Evolutionary conservation across 805 yeast species (phyloP).

Genomic region (Sugiyamaella marilandica): DNA sequence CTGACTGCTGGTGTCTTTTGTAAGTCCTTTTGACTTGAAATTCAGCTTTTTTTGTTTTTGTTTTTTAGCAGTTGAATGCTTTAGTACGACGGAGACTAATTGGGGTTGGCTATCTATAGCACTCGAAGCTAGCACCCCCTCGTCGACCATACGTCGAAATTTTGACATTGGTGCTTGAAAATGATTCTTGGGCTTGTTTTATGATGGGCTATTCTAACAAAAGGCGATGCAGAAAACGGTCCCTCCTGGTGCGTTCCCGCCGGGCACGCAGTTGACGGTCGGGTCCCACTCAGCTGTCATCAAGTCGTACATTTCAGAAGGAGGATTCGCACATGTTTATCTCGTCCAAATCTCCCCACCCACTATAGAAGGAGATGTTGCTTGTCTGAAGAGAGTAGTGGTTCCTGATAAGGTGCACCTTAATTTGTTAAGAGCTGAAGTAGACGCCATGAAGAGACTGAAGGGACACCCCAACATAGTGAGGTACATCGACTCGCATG

Average conservation of each 20-base stretch:
- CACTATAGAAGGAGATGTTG: slow-evolving; percentile 48
- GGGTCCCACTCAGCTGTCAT: slow-evolving; percentile 76
- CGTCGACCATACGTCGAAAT: too few relatives aligned
- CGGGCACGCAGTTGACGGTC: slow-evolving; percentile 75
- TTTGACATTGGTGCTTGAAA: too few relatives aligned
- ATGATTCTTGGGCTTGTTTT: too few relatives aligned
- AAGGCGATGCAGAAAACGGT: slow-evolving; percentile 24
- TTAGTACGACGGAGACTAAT: too few relatives aligned
- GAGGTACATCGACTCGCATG: slow-evolving; percentile 91
- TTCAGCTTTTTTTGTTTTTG: too few relatives aligned
- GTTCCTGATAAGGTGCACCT: slow-evolving; percentile 87
- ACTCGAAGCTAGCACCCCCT: too few relatives aligned
- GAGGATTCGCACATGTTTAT: slow-evolving; percentile 95
- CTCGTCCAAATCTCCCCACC: slow-evolving; percentile 65
- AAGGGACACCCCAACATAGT: slow-evolving; percentile 77
- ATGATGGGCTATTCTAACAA: too few relatives aligned
- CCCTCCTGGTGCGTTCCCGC: slow-evolving; percentile 60
- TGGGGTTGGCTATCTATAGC: too few relatives aligned
- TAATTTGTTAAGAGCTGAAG: slow-evolving; percentile 84
- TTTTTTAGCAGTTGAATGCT: too few relatives aligned
- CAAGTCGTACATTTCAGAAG: slow-evolving; percentile 71
- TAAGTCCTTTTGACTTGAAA: too few relatives aligned
- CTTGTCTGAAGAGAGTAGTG: slow-evolving; percentile 89
- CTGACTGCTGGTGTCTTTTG: too few relatives aligned
- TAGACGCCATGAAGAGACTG: slow-evolving; percentile 91